phyloP scores from a whole-genome alignment of 139 green algal genomes.

The Deuterostichococcus epilithicus region DNA sequence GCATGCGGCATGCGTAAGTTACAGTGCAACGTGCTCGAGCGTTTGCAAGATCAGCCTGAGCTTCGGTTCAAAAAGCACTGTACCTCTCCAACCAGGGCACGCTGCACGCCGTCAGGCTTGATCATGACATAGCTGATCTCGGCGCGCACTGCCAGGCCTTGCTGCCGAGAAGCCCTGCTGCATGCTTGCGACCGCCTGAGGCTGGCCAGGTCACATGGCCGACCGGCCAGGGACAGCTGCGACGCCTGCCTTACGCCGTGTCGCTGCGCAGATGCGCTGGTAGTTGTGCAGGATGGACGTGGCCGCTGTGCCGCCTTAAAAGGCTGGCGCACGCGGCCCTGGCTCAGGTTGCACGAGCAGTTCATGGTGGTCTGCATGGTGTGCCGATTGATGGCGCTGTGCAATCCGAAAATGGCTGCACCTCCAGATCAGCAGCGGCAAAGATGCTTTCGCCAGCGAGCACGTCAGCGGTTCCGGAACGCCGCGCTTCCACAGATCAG shows the following conservation, averaged over 20 bases:
- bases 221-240: neutral
- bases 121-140: constrained; percentile 58
- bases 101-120: constrained; percentile 66
- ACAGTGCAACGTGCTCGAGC: no score
- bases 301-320: neutral
- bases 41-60: neutral
- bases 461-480: no score
- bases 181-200: neutral
- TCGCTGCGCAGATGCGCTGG: constrained; percentile 3
- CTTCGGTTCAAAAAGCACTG: neutral
- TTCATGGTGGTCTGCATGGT: neutral
- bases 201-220: neutral
- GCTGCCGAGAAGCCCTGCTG: neutral
- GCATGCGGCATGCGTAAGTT: no score
- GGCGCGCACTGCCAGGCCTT: neutral
- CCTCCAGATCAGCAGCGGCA: no score
- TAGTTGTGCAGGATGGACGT: neutral
- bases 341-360: neutral
- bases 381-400: neutral
- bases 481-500: no score
- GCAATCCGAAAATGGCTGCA: neutral
- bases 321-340: neutral
- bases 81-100: constrained; percentile 59
- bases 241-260: neutral
- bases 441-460: no score